Evolutionary conservation across 352 stramenopile genomes (phyloP).

Genomic region (Salisapilia sapeloensis): DNA sequence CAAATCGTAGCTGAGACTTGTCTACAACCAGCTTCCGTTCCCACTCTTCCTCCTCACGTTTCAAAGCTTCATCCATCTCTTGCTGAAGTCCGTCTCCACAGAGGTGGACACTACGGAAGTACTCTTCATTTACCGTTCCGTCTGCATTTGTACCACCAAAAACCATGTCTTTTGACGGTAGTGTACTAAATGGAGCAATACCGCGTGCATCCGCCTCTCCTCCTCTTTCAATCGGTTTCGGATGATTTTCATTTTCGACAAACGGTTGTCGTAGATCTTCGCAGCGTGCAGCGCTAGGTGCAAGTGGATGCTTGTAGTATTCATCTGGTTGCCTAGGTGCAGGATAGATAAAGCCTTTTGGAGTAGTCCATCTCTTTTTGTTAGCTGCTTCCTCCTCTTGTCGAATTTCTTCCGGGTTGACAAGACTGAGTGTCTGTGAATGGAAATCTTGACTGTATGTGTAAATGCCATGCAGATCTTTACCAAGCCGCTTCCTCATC

Average conservation of each 20-base stretch:
- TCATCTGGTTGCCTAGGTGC: slow-evolving; percentile 36
- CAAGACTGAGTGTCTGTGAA: slow-evolving; percentile 63
- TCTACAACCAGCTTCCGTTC: slow-evolving; percentile 79
- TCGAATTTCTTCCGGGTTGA: slow-evolving; percentile 45
- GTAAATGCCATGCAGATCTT: slow-evolving; percentile 46
- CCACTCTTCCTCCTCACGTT: slow-evolving; percentile 52
- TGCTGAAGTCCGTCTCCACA: slow-evolving; percentile 54
- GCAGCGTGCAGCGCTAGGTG: slow-evolving; percentile 54
- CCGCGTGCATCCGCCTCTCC: slow-evolving; percentile 3
- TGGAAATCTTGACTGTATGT: slow-evolving; percentile 82
- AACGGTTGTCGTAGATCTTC: slow-evolving; percentile 74
- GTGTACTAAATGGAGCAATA: slow-evolving; percentile 43
- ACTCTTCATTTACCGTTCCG: slow-evolving; percentile 40
- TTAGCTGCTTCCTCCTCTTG: slow-evolving; percentile 24
- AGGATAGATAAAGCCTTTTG: slow-evolving; percentile 80
- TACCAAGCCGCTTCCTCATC: slow-evolving; percentile 37
- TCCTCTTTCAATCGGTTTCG: slow-evolving; percentile 34
- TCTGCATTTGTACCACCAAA: slow-evolving; percentile 77
- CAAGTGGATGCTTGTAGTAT: slow-evolving; percentile 50
- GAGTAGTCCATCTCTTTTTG: slow-evolving; percentile 64
- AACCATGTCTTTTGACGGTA: slow-evolving; percentile 74
- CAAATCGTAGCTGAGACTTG: slow-evolving; percentile 66
- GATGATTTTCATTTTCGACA: slow-evolving; percentile 66
- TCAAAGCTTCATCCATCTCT: slow-evolving; percentile 56
- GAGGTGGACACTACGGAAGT: slow-evolving; percentile 78